Percentiles rank a stretch among this genome's conserved stretches.
Evolutionary conservation across 179 eudicot genomes (phyloP).

Genomic region (Camellia oleifera): DNA sequence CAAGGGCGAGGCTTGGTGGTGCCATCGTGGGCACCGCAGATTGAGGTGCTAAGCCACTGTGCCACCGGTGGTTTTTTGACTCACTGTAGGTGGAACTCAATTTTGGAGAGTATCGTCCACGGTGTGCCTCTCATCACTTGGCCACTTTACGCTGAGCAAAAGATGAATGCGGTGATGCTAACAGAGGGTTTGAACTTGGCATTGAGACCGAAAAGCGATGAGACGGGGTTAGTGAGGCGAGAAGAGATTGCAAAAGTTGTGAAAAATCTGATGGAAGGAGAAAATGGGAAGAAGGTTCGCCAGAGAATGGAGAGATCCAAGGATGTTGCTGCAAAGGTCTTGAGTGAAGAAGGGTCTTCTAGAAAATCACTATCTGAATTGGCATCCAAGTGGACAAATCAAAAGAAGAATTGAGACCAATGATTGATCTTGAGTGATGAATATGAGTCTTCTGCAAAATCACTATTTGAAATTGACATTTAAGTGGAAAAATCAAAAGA

Average conservation of each 20-base stretch:
- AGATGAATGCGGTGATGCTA: conserved; percentile 39
- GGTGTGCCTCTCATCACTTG: conserved; percentile 51
- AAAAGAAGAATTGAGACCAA: not conserved
- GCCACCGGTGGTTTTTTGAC: conserved; percentile 39
- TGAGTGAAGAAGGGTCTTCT: too few relatives aligned
- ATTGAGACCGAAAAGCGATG: conserved; percentile 20
- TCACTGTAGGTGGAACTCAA: conserved; percentile 62
- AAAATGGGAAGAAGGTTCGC: conserved; percentile 32
- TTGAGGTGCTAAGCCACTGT: conserved; percentile 19
- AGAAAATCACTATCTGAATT: too few relatives aligned
- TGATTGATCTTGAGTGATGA: too few relatives aligned
- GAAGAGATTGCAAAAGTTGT: conserved; percentile 17
- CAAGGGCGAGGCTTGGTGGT: conserved; percentile 29
- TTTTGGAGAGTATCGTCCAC: conserved; percentile 34
- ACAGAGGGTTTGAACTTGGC: conserved; percentile 39
- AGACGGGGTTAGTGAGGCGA: conserved; percentile 17
- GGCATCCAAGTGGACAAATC: too few relatives aligned
- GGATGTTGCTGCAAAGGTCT: conserved; percentile 20
- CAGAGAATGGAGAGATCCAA: conserved; percentile 23
- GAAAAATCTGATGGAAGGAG: conserved; percentile 19
- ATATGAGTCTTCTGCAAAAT: too few relatives aligned
- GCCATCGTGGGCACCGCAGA: conserved; percentile 29
- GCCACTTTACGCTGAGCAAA: conserved; percentile 58
- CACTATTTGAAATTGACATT: too few relatives aligned
- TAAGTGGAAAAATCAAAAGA: too few relatives aligned